Percentiles rank a stretch among this genome's conserved stretches.
Conservation (phyloP, 345 rosid species). For the Eucalyptus pumila region DNA sequence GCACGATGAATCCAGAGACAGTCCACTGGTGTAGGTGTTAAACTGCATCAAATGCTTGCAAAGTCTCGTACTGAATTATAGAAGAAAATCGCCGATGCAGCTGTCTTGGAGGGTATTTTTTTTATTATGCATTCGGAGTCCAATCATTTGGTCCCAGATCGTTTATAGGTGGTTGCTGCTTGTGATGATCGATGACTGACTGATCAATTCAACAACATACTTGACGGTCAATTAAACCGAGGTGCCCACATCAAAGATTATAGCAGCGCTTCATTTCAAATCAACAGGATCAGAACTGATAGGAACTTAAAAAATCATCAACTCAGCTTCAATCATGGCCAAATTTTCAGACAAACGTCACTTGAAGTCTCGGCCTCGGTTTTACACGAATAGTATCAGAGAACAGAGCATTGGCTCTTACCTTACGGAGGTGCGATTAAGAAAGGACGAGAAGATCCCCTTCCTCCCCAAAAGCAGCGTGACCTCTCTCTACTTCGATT, state of each 20-base stretch:
- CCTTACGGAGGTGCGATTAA: neutral
- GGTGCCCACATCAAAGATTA: neutral
- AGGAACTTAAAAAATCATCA: too few species aligned
- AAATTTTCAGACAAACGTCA: neutral
- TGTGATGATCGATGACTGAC: conserved; percentile 56
- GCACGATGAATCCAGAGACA: neutral
- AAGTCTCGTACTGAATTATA: too few species aligned
- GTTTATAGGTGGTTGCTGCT: conserved; percentile 62
- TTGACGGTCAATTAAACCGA: neutral
- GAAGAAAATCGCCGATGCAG: neutral
- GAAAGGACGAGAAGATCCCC: neutral
- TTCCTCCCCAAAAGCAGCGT: neutral
- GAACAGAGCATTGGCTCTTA: neutral
- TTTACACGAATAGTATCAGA: neutral
- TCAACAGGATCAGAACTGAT: neutral
- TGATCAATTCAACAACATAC: conserved; percentile 8
- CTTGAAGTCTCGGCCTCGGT: neutral
- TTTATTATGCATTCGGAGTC: conserved; percentile 27
- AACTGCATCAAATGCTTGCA: too few species aligned
- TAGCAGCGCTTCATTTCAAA: neutral
- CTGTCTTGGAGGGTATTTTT: conserved; percentile 23
- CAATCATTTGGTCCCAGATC: conserved; percentile 52
- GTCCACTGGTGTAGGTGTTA: too few species aligned
- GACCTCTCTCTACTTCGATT: neutral
- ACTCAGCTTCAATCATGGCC: neutral